Percentiles rank a stretch among this genome's conserved stretches.
Evolutionary conservation across 1,139 yeast genomes (phyloP).

Genomic region (Protomyces inundatus): DNA sequence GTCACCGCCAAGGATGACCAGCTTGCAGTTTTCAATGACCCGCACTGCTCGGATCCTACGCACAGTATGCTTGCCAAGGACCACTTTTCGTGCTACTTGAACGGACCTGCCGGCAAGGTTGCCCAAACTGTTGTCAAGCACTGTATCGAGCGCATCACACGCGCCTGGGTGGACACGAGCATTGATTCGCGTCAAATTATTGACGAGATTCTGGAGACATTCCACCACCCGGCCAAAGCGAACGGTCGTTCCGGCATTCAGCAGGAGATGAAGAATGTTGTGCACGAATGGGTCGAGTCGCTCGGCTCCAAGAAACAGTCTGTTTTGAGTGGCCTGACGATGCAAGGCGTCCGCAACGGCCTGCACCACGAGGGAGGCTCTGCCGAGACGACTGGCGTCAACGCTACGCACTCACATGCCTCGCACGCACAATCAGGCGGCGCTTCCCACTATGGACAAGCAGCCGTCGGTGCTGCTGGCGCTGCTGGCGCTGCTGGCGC

Average conservation of each 20-base stretch:
- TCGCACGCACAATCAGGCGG: not conserved
- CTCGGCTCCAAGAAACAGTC: slow-evolving; percentile 26
- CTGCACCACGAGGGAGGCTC: slow-evolving; percentile 29
- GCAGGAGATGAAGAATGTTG: slow-evolving; percentile 31
- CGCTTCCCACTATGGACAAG: not conserved
- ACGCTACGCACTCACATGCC: slow-evolving; percentile 2
- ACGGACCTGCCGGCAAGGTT: slow-evolving; percentile 46
- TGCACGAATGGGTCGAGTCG: slow-evolving; percentile 32
- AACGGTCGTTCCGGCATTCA: slow-evolving; percentile 31
- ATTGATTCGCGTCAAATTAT: slow-evolving; percentile 31
- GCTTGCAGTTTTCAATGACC: slow-evolving; percentile 34
- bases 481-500: not conserved
- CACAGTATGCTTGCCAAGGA: slow-evolving; percentile 36
- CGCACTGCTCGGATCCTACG: slow-evolving; percentile 34
- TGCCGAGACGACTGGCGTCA: slow-evolving; percentile 5
- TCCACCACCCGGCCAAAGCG: slow-evolving; percentile 34
- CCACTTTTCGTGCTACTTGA: slow-evolving; percentile 35
- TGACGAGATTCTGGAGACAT: slow-evolving; percentile 32
- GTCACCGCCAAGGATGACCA: slow-evolving; percentile 35
- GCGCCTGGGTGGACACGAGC: slow-evolving; percentile 34
- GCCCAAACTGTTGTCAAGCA: slow-evolving; percentile 50
- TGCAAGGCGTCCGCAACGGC: slow-evolving; percentile 34
- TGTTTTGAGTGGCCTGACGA: slow-evolving; percentile 31
- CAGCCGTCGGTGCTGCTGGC: not conserved
- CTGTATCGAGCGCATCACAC: slow-evolving; percentile 48